phyloP scores from a whole-genome alignment of 2,329 filamentous ascomycete genomes.

The Xylariaceae sp. region DNA sequence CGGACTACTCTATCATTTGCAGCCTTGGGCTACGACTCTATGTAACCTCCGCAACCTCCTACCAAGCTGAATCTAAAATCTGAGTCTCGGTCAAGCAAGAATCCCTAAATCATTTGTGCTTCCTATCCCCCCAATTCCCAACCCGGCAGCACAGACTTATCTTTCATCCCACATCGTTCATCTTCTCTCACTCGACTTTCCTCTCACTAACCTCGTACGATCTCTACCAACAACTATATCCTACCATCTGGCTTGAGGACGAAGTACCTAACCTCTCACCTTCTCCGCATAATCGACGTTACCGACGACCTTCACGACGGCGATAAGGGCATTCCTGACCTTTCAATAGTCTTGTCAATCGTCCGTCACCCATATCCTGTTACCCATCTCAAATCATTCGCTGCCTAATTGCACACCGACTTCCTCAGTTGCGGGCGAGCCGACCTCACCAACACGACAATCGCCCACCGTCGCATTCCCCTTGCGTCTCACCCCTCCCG shows the following conservation, averaged over 20 bases:
- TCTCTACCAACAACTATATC: background rate
- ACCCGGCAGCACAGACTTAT: background rate
- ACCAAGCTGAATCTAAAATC: conserved; percentile 6
- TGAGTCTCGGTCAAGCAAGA: conserved; percentile 7
- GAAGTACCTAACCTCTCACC: background rate
- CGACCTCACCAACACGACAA: conserved; percentile 11
- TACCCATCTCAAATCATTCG: background rate
- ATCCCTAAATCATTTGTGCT: conserved; percentile 5
- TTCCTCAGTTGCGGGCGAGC: conserved; percentile 20
- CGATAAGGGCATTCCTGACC: background rate
- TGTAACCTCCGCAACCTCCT: conserved; percentile 8
- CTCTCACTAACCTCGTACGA: background rate
- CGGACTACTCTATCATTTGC: too few relatives aligned
- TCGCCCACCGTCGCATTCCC: conserved; percentile 21
- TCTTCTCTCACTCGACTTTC: conserved; percentile 1
- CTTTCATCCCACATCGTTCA: conserved; percentile 7
- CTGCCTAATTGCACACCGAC: conserved; percentile 1
- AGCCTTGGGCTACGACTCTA: background rate
- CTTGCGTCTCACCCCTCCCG: conserved; percentile 11
- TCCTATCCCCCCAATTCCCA: background rate
- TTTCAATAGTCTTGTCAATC: conserved; percentile 1
- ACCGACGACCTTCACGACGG: conserved; percentile 4
- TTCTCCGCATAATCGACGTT: conserved; percentile 1
- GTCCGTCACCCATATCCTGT: background rate
- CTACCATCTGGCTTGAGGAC: background rate